Conservation (phyloP, 495 filamentous ascomycete genomes). For the Ramalina intermedia region DNA sequence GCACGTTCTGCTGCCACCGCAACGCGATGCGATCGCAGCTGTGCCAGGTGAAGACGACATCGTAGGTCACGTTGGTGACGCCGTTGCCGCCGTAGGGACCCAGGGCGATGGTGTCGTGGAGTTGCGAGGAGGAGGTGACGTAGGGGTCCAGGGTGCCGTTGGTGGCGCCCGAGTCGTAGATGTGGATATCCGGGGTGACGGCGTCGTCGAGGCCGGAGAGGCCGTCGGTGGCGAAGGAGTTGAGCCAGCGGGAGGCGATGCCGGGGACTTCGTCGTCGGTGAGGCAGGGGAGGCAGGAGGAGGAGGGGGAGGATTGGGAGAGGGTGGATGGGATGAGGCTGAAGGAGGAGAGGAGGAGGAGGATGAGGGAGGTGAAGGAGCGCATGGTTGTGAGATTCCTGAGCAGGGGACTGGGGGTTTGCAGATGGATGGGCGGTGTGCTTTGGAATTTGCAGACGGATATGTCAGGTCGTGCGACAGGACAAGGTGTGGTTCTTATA, state of each 20-base stretch:
- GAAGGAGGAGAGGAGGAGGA: neutral
- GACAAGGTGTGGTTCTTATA: too few species aligned
- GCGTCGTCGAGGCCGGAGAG: neutral
- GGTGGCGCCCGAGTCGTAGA: slow-evolving; percentile 5
- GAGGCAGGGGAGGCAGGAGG: slow-evolving; percentile 1
- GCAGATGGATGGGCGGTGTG: too few species aligned
- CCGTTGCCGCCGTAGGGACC: slow-evolving; percentile 6
- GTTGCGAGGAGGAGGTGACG: slow-evolving; percentile 1
- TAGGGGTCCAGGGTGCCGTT: slow-evolving; percentile 6
- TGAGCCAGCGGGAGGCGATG: slow-evolving; percentile 9
- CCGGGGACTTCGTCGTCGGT: neutral
- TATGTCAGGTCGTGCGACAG: too few species aligned
- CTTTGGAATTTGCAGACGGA: too few species aligned
- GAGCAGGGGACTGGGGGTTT: neutral
- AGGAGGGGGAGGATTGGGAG: neutral
- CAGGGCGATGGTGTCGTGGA: slow-evolving; percentile 4
- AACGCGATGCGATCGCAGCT: slow-evolving; percentile 9
- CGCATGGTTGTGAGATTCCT: too few species aligned
- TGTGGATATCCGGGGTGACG: slow-evolving; percentile 4
- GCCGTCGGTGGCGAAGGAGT: slow-evolving; percentile 8
- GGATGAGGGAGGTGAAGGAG: too few species aligned
- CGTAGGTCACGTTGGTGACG: slow-evolving; percentile 9
- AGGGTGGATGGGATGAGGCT: neutral
- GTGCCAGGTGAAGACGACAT: slow-evolving; percentile 10
- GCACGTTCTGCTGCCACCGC: slow-evolving; percentile 9